Conservation (phyloP, 2,329 filamentous ascomycete species). For the Leptosphaerulina australis region DNA sequence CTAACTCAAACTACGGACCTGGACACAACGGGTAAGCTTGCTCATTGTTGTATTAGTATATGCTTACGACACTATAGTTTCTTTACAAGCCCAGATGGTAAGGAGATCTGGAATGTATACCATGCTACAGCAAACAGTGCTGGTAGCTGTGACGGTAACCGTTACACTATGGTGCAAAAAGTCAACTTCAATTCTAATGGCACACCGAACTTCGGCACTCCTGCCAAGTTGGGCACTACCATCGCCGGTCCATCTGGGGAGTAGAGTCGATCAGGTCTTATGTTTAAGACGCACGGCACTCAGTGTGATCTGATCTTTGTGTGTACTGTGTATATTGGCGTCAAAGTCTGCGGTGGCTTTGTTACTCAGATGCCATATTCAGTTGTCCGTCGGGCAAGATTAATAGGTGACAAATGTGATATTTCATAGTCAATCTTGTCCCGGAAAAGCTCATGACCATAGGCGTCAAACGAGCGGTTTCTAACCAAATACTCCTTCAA, state of each 20-base stretch:
- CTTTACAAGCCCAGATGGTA: constrained; percentile 62
- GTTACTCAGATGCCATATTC: neutral
- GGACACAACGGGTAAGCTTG: constrained; percentile 57
- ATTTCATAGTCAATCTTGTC: neutral
- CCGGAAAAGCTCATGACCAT: too few species aligned
- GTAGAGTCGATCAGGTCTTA: too few species aligned
- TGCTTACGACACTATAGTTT: constrained; percentile 49
- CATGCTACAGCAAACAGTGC: constrained; percentile 59
- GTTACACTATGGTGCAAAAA: constrained; percentile 62
- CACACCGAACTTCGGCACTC: constrained; percentile 58
- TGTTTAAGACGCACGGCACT: too few species aligned
- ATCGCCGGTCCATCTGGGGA: constrained; percentile 47
- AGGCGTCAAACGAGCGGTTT: neutral
- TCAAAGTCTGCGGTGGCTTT: neutral
- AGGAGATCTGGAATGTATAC: constrained; percentile 62
- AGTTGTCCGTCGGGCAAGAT: constrained; percentile 8
- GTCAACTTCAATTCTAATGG: constrained; percentile 59
- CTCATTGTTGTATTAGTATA: neutral
- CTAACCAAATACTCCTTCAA: too few species aligned
- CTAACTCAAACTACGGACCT: constrained; percentile 63
- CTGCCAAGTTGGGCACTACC: constrained; percentile 36
- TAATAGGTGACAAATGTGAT: neutral
- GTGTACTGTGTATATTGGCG: neutral
- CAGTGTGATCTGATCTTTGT: too few species aligned
- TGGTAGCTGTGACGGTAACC: constrained; percentile 60